Evolutionary conservation across 495 filamentous ascomycete species (phyloP), one percentile per base, ranked within the genome.

Genomic region (Astrocystis sublimbata): DNA sequence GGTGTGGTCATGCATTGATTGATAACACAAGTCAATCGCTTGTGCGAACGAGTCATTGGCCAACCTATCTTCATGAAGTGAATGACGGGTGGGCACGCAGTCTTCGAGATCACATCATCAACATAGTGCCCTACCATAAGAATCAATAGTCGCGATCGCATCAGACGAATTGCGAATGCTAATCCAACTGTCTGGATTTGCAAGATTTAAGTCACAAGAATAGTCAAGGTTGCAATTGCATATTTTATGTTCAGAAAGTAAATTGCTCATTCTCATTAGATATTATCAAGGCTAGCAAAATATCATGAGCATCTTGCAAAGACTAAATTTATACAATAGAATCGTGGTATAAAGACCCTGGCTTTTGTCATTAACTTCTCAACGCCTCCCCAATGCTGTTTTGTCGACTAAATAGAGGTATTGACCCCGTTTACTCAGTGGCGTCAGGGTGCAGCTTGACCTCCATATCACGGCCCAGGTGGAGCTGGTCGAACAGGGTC

Each of bases 231-330:
- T 6, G 15, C 10, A 6, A 28, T 2, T 4, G 28, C 15, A 6
- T 13, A 0, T 28, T 13, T 26, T 6, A 47, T 47, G 1, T 12
- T 28, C 5, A 42, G 28, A 26, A 21, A 7, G 3, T 31, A 33
- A n/a, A n/a, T n/a, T 51, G 47, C 47, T 19, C n/a, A 3, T 30
- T 19, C 19, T 15, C 28, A 51, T 51, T 51, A 51, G n/a, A n/a
- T 51, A 51, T 51, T 51, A 51, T n/a, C n/a, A n/a, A n/a, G n/a
- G n/a, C n/a, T n/a, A 47, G 28, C 47, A 51, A 51, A 7, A 19
- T 51, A 9, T 33, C 12, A 24, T 51, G 47, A 51, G 47, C 47
- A 51, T 30, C 24, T 31, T 47, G 45, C 13, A 21, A 28, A 26
- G 2, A 13, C 15, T 6, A 6, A 51, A 51, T 51, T 51, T 51